Evolutionary conservation across 1,284 basidiomycete genomes (phyloP).

Genomic region (Ceratobasidium sp.): DNA sequence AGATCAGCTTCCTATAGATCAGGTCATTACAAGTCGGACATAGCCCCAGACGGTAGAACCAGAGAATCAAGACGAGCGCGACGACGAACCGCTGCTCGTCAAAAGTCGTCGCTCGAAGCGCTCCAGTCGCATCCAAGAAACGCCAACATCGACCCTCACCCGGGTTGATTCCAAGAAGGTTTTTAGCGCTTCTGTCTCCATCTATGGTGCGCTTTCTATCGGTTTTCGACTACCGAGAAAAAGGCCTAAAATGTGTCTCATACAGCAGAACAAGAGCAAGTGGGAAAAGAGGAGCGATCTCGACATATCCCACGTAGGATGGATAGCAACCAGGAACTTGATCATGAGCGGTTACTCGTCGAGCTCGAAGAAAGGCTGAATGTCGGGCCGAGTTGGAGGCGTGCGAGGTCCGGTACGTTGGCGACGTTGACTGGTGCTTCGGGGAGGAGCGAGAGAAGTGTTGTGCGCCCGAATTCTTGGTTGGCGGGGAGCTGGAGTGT

Average conservation of each 20-base stretch:
- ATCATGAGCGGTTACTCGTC: conserved; percentile 25
- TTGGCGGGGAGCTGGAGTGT: not conserved
- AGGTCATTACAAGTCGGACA: not conserved
- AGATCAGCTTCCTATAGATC: not conserved
- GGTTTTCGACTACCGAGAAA: conserved; percentile 6
- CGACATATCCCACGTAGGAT: not conserved
- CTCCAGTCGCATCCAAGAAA: conserved; percentile 33
- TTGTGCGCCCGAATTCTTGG: not conserved
- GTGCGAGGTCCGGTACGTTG: conserved; percentile 6
- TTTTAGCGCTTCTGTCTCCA: conserved; percentile 21
- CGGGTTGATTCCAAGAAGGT: not conserved
- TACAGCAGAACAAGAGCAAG: not conserved
- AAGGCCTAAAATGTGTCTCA: not conserved
- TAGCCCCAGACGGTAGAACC: not conserved
- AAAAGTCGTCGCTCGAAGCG: conserved; percentile 29
- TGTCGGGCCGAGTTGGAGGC: conserved; percentile 24
- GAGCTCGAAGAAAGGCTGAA: conserved; percentile 38
- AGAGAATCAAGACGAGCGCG: conserved; percentile 18
- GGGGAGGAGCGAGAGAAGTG: not conserved
- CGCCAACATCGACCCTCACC: conserved; percentile 34
- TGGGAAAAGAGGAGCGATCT: not conserved
- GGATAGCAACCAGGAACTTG: conserved; percentile 25
- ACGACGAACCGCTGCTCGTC: conserved; percentile 22
- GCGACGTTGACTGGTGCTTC: not conserved
- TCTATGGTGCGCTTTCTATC: conserved; percentile 17